Base-by-base conservation (phyloP, 2,329 filamentous ascomycete species). In the Alternaria solani region DNA sequence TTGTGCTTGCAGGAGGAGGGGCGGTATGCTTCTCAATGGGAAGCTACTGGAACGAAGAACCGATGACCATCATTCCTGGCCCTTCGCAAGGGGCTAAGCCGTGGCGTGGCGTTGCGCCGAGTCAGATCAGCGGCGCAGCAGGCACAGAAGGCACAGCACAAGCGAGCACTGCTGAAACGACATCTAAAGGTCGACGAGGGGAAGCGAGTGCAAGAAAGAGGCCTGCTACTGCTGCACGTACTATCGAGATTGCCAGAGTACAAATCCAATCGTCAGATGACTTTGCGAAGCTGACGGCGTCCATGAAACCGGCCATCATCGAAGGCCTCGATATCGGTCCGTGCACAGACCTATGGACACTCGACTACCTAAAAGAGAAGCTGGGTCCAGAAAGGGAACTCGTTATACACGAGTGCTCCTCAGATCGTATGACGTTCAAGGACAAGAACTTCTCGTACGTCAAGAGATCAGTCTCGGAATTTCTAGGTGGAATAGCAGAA, bases 1-100 rank as follows among this genome's bases (percentile, higher is more conserved):
- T 93, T 3, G 70, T 92, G 9, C 80, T 96, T 7, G 77, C 91
- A 48, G 93, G 93, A 1, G 94, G 94, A 16, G 94, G 93, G 38
- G 92, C 91, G 16, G 92, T 93, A 0, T 96, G 93, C 75, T 96
- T 96, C 81, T 93, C 92, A 0, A 96, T 96, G 85, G 93, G 93
- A 1, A 91, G 91, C 7, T 93, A 87, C 71, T 96, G 92, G 91
- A 94, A 93, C 49, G 54, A 71, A 54, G 68, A 69, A 12, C 65
- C 62, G 34, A 51, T 77, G 16, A 63, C 59, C 5, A 68, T 78
- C 28, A 65, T 65, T 42, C 52, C 58, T 43, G 47, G 32, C 36
- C 58, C 47, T 57, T 60, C 51, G 51, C 61, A 62, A 62, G 64
- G 64, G 53, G 26, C 56, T 38, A 66, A 54, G 46, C 26, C 59